phyloP scores from a whole-genome alignment of 768 basidiomycete genomes.

The Filobasidium wieringae region DNA sequence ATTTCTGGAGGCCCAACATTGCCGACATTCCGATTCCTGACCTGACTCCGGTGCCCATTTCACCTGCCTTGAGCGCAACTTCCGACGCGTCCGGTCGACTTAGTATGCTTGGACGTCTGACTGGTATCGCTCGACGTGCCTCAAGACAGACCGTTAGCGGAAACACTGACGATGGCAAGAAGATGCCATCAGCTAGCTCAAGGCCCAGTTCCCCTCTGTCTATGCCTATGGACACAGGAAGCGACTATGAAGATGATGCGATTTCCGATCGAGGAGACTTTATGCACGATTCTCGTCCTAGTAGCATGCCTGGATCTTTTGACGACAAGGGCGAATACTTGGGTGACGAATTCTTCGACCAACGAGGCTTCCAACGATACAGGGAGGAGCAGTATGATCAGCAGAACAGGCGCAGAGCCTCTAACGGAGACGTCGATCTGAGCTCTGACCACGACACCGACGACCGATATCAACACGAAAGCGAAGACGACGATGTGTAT shows the following conservation, averaged over 20 bases:
- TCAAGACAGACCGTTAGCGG: constrained; percentile 27
- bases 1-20: constrained; percentile 80
- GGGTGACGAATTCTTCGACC: constrained; percentile 18
- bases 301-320: constrained; percentile 18
- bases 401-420: neutral
- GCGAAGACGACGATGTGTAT: constrained; percentile 48
- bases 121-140: constrained; percentile 33
- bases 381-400: neutral
- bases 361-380: constrained; percentile 1
- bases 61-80: constrained; percentile 83
- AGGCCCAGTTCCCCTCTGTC: constrained; percentile 55
- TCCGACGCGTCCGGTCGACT: constrained; percentile 60
- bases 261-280: constrained; percentile 18
- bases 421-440: neutral
- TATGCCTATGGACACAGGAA: constrained; percentile 64
- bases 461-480: constrained; percentile 3
- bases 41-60: constrained; percentile 58
- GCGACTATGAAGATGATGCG: constrained; percentile 56
- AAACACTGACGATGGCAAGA: constrained; percentile 12
- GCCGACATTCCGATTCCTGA: constrained; percentile 53
- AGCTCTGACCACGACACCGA: neutral
- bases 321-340: constrained; percentile 13
- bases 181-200: constrained; percentile 26
- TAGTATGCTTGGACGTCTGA: constrained; percentile 36
- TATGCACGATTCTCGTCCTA: constrained; percentile 3